Conservation (phyloP, 2,329 filamentous ascomycete species). For the Fusarium sp. region DNA sequence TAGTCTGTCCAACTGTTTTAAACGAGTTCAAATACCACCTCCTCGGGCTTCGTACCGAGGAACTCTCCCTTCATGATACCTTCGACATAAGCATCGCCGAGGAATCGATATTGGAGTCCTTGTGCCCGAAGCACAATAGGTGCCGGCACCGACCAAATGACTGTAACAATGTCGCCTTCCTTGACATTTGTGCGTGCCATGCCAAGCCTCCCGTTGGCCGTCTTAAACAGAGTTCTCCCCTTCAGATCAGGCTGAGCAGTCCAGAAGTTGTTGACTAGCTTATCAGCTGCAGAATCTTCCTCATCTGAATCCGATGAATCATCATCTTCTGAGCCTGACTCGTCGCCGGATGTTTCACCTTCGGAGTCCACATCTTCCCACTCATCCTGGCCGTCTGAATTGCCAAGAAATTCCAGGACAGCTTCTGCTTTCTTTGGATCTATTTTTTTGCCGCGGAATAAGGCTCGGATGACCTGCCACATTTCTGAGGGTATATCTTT, state of each 20-base stretch:
- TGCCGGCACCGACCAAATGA: slow-evolving; percentile 23
- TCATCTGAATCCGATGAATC: background rate
- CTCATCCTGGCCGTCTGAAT: background rate
- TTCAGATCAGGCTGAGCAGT: background rate
- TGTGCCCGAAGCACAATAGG: slow-evolving; percentile 23
- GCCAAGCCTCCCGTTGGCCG: slow-evolving; percentile 25
- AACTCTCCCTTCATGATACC: slow-evolving; percentile 39
- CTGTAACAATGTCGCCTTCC: slow-evolving; percentile 21
- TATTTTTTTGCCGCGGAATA: background rate
- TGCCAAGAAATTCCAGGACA: background rate
- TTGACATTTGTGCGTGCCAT: slow-evolving; percentile 16
- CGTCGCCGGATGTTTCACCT: background rate
- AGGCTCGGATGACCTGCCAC: background rate
- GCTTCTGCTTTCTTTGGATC: background rate
- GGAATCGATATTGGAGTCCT: slow-evolving; percentile 9
- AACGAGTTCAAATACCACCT: slow-evolving; percentile 2
- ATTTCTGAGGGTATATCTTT: background rate
- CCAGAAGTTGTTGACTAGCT: background rate
- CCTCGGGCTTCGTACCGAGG: slow-evolving; percentile 10
- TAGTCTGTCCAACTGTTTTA: background rate
- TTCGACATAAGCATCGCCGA: slow-evolving; percentile 36
- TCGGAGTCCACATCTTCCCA: background rate
- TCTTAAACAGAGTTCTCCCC: slow-evolving; percentile 35
- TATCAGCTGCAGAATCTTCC: background rate
- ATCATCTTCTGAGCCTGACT: background rate